Evolutionary conservation across 305 asterid genomes (phyloP).

Genomic region (Solanum chacoense): DNA sequence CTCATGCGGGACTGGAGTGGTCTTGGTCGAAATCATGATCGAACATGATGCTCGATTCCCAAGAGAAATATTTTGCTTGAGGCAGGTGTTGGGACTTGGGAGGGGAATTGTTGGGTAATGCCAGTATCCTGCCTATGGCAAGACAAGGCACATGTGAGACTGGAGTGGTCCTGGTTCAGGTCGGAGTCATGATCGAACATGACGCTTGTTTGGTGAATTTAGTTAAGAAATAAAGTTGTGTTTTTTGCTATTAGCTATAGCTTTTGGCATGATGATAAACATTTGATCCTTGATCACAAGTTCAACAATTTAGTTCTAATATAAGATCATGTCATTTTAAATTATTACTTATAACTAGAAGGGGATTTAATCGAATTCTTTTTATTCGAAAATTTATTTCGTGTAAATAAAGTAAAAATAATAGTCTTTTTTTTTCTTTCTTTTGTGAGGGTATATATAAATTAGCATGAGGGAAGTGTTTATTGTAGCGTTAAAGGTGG

Average conservation of each 20-base stretch:
- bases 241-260: too few relatives aligned
- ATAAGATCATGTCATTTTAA: neutral
- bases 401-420: neutral
- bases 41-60: too few relatives aligned
- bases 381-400: neutral
- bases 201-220: neutral
- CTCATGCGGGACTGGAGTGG: too few relatives aligned
- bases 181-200: neutral
- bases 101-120: neutral
- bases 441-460: neutral
- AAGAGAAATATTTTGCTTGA: neutral
- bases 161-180: neutral
- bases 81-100: neutral
- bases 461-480: neutral
- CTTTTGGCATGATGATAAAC: neutral
- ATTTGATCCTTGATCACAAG: neutral
- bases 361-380: neutral
- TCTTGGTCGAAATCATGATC: too few relatives aligned
- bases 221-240: too few relatives aligned
- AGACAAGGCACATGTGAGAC: fast-evolving
- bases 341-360: neutral
- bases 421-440: neutral
- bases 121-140: neutral
- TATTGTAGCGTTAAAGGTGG: neutral
- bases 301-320: neutral